phyloP scores from a whole-genome alignment of 1,139 yeast species.

The Blastobotrys ciferrii region DNA sequence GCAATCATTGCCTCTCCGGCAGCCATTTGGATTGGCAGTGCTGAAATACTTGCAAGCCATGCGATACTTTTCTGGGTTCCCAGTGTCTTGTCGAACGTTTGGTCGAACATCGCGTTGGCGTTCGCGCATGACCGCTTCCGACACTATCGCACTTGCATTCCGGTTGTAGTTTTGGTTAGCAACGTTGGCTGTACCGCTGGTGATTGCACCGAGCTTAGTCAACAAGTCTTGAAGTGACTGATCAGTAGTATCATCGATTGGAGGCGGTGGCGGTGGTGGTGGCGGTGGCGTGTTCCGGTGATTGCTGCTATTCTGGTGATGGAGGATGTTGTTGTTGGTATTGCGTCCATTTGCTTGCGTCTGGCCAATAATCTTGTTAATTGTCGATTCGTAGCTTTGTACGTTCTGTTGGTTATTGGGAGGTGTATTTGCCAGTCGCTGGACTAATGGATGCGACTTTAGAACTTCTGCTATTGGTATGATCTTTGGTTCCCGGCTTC shows the following conservation, averaged over 20 bases:
- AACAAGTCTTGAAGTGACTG: slow-evolving; percentile 5
- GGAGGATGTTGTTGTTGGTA: background rate
- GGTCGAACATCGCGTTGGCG: slow-evolving; percentile 24
- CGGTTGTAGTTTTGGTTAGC: background rate
- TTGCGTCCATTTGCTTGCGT: background rate
- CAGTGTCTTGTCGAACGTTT: slow-evolving; percentile 22
- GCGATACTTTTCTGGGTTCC: slow-evolving; percentile 19
- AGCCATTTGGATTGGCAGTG: slow-evolving; percentile 10
- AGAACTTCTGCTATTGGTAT: slow-evolving; percentile 21
- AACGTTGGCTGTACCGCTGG: background rate
- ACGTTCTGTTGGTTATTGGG: background rate
- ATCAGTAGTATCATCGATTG: background rate
- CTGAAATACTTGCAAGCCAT: slow-evolving; percentile 22
- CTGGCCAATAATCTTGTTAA: background rate
- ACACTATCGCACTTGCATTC: background rate
- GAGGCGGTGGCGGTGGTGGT: background rate
- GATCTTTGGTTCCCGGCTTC: slow-evolving; percentile 11
- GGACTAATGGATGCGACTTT: slow-evolving; percentile 16
- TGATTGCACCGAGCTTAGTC: background rate
- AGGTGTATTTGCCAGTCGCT: slow-evolving; percentile 5
- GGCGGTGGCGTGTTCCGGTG: background rate
- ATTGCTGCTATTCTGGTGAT: background rate
- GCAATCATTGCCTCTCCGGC: slow-evolving; percentile 25
- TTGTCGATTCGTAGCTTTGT: slow-evolving; percentile 1
- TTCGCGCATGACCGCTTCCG: slow-evolving; percentile 10